phyloP scores from a whole-genome alignment of 2,329 filamentous ascomycete species.

The Alternaria arbusti region DNA sequence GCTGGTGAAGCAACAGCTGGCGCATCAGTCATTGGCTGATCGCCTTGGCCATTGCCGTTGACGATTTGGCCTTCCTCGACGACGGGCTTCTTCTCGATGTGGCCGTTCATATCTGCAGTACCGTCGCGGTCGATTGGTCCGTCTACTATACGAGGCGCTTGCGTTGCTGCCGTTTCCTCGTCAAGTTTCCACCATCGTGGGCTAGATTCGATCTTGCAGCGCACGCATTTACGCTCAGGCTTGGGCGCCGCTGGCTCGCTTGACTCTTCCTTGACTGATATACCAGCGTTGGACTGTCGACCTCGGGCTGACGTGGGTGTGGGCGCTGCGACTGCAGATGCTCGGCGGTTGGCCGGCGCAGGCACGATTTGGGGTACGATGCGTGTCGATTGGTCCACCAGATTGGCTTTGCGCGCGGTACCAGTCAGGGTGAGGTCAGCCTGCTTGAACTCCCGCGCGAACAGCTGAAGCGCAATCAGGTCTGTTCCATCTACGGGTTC shows the following conservation, averaged over 20 bases:
- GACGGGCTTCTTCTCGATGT: conserved; percentile 20
- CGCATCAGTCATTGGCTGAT: conserved; percentile 41
- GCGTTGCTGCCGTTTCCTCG: conserved; percentile 14
- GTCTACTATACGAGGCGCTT: conserved; percentile 24
- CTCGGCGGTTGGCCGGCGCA: conserved; percentile 47
- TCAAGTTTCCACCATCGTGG: conserved; percentile 62
- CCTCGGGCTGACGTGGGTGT: conserved; percentile 45
- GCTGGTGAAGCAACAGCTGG: conserved; percentile 28
- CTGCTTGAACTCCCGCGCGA: conserved; percentile 89
- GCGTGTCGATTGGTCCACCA: conserved; percentile 70
- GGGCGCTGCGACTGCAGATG: conserved; percentile 45
- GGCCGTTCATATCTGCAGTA: conserved; percentile 19
- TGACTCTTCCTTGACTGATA: conserved; percentile 46
- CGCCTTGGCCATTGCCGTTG: conserved; percentile 30
- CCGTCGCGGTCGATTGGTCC: conserved; percentile 31
- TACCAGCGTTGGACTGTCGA: conserved; percentile 43
- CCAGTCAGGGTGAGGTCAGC: conserved; percentile 89
- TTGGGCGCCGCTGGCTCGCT: conserved; percentile 38
- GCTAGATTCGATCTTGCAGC: conserved; percentile 68
- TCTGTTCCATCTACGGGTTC: conserved; percentile 75
- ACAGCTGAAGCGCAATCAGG: conserved; percentile 84
- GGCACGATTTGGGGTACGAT: conserved; percentile 44
- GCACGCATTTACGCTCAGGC: conserved; percentile 49
- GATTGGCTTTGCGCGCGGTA: conserved; percentile 88
- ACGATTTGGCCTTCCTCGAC: conserved; percentile 24